phyloP scores from a whole-genome alignment of 768 basidiomycete species.

The Cystobasidium tubakii region DNA sequence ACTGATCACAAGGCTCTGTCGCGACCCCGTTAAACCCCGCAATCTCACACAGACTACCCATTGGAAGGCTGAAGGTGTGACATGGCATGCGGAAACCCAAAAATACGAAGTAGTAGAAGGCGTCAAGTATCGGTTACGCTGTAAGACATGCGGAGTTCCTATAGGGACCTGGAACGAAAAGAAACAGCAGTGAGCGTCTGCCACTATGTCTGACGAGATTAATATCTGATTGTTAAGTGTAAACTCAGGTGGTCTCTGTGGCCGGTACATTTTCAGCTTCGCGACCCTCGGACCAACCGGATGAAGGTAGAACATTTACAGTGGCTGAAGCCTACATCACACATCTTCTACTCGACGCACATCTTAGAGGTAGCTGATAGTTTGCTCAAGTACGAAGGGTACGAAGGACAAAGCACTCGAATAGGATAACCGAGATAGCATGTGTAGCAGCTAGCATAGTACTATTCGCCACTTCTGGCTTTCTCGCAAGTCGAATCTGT shows the following conservation, averaged over 20 bases:
- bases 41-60: conserved; percentile 54
- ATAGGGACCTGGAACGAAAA: conserved; percentile 58
- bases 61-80: conserved; percentile 56
- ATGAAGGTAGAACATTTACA: conserved; percentile 58
- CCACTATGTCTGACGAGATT: too few species aligned
- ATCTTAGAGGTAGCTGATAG: conserved; percentile 58
- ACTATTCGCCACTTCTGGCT: too few species aligned
- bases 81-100: conserved; percentile 51
- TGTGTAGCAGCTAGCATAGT: too few species aligned
- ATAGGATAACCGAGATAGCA: neutral
- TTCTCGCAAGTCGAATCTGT: too few species aligned
- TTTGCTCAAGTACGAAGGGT: conserved; percentile 64
- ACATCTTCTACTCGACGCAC: conserved; percentile 64
- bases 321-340: conserved; percentile 58
- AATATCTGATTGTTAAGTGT: too few species aligned
- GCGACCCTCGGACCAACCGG: conserved; percentile 47
- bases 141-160: conserved; percentile 59
- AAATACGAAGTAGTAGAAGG: conserved; percentile 51
- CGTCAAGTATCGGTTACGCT: conserved; percentile 62
- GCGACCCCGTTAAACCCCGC: conserved; percentile 56
- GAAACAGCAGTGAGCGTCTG: conserved; percentile 53
- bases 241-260: conserved; percentile 53
- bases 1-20: neutral
- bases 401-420: conserved; percentile 51
- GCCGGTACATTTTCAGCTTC: conserved; percentile 55